Conservation (phyloP, 805 yeast genomes). For the Zygoascus biomembranicola region DNA sequence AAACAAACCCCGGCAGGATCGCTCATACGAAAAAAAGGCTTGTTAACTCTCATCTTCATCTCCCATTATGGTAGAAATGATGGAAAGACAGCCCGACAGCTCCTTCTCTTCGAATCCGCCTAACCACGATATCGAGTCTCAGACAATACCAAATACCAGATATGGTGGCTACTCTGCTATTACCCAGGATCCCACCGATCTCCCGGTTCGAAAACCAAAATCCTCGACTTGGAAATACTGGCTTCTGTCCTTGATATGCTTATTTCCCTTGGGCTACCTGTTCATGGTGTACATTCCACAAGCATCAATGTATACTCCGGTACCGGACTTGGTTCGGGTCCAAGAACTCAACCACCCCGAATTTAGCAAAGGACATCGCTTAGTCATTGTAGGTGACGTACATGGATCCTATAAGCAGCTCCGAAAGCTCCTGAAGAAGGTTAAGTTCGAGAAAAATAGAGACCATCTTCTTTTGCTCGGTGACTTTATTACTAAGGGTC, state of each 20-base stretch:
- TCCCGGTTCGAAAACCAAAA: background rate
- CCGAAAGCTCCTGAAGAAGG: constrained; percentile 41
- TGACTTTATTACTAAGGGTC: constrained; percentile 81
- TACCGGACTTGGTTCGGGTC: constrained; percentile 17
- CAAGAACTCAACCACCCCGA: constrained; percentile 7
- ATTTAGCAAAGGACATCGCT: constrained; percentile 29
- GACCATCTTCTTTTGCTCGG: constrained; percentile 71
- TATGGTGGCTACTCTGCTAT: background rate
- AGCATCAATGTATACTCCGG: constrained; percentile 7
- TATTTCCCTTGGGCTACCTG: constrained; percentile 4
- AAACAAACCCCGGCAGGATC: too few species aligned
- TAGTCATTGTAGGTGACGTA: constrained; percentile 75
- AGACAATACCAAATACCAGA: background rate
- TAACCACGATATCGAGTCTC: background rate
- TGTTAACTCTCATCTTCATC: too few species aligned
- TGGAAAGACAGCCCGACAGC: background rate
- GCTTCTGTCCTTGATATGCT: background rate
- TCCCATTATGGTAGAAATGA: background rate
- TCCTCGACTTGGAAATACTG: background rate
- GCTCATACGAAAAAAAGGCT: too few species aligned
- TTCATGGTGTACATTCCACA: constrained; percentile 14
- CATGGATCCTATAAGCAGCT: constrained; percentile 69
- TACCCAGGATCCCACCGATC: background rate
- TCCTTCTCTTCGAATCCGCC: background rate
- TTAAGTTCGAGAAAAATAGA: constrained; percentile 30